Evolutionary conservation across 768 basidiomycete species (phyloP), one percentile per base, ranked within the genome.

Genomic region (Hypsizygus marmoreus): DNA sequence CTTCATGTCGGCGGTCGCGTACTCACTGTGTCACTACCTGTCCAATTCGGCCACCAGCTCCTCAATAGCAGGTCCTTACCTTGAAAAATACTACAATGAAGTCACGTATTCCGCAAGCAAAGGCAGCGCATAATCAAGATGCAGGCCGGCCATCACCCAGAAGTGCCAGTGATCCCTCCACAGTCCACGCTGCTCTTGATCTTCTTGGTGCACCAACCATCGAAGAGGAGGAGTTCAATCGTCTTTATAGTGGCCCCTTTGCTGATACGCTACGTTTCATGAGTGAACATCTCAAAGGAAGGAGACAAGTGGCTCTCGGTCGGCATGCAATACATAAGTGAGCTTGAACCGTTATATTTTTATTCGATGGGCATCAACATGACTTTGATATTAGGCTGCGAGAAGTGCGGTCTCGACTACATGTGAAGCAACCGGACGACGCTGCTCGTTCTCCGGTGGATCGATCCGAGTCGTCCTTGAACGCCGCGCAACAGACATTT

Each of bases 201-300:
- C 24, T 42, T 7, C 45, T 59, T 3, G 55, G 57, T 17, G 55
- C 57, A 30, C 55, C 57, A 4, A 19, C 6, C 14, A 32, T 56
- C 14, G 23, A 39, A 6, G 14, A 17, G 13, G 54, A 56, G n/a
- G 55, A 59, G 6, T 56, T 54, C 26, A 31, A 29, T 25, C 52
- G 54, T 6, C 42, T 56, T 9, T 56, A 50, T 33, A 47, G 43
- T 29, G 51, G 58, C 11, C 45, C 47, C 2, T 43, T 60, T 25
- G 56, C 35, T 8, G 51, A 53, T 12, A 39, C 43, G 11, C 45
- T 59, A 10, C 34, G 35, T 6, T 55, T 54, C 29, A 34, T 55
- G 42, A 55, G 58, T 20, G 43, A 42, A 4, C 52, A 54, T 20
- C 36, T 60, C n/a, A 53, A 45, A 25, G 56, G 58, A 13, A 40